Percentiles rank a stretch among this genome's conserved stretches.
Evolutionary conservation across 768 basidiomycete species (phyloP).

Genomic region (Leccinum arenicola): DNA sequence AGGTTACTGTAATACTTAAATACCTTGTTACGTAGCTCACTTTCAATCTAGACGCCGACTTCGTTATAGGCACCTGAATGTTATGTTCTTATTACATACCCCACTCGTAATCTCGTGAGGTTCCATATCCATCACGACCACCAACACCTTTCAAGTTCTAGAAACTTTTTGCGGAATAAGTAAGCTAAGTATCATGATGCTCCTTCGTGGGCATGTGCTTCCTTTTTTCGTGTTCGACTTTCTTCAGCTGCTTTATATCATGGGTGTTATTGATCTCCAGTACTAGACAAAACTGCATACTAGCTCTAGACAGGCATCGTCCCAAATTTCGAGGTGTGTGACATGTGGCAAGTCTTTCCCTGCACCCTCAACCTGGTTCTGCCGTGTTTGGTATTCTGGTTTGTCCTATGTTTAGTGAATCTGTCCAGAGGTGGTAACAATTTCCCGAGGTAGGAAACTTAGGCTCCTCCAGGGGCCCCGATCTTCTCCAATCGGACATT

Average conservation of each 20-base stretch:
- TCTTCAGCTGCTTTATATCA: too few species aligned
- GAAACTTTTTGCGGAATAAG: too few species aligned
- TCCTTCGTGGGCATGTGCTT: too few species aligned
- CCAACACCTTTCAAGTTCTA: too few species aligned
- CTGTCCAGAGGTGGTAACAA: neutral
- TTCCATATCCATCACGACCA: too few species aligned
- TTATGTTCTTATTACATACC: too few species aligned
- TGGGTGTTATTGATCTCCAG: neutral
- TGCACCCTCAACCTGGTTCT: neutral
- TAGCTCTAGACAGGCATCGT: neutral
- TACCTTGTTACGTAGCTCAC: too few species aligned
- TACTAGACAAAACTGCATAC: neutral
- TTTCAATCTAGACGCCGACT: too few species aligned
- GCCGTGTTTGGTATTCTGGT: neutral
- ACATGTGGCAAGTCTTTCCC: neutral
- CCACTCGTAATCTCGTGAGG: too few species aligned
- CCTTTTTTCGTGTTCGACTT: too few species aligned
- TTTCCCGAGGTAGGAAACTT: neutral
- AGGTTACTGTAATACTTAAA: neutral
- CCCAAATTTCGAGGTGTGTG: neutral
- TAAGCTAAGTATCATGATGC: too few species aligned
- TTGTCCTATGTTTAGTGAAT: neutral
- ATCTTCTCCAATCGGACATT: neutral
- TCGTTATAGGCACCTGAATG: too few species aligned
- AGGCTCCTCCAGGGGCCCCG: neutral